Base-by-base conservation (phyloP, 2,329 filamentous ascomycete species). In the Apiospora malaysiana region DNA sequence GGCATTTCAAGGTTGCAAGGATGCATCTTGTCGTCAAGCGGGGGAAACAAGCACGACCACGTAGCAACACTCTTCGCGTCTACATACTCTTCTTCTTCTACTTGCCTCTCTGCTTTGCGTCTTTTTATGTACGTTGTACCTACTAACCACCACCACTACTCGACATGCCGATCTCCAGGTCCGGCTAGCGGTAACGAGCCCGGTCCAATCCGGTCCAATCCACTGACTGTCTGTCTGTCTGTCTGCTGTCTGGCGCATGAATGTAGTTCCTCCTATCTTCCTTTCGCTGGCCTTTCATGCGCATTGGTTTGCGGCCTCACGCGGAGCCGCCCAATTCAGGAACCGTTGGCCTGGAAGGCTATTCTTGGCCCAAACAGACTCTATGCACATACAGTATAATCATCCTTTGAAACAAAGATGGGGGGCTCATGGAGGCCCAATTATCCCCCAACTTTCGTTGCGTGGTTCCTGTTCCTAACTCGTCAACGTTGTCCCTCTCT, bases 291-390 rank as follows among this genome's bases (percentile, higher is more conserved):
- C 32, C 56, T 9, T 63, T 63, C 42, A 63, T 63, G 56, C 56
- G 56, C 56, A 23, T 40, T 63, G 56, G 56, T 12, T 59, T 40
- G 73, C 73, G 75, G 74, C 73, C 74, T 75, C 73, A 73, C 68
- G 74, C 56, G 56, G 56, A 63, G 40, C 27, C 32, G 72, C 70
- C 74, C 77, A 77, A 75, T 78, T 75, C 76, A 76, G 76, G 76
- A 74, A 76, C 76, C 73, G 72, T 73, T 71, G 68, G 71, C 32
- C 56, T 63, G 56, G 56, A 40, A n/a, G 40, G 18, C 56, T 63
- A 23, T 18, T 63, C 32, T 32, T 63, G 56, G 56, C 56, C 32
- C 27, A 40, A n/a, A n/a, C 56, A 21, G 56, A n/a, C 2, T 10
- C 18, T 23, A 63, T 32, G 65, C 65, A 42, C 66, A 40, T 47